Conservation (phyloP, 306 rosid species). For the Delonix regia region DNA sequence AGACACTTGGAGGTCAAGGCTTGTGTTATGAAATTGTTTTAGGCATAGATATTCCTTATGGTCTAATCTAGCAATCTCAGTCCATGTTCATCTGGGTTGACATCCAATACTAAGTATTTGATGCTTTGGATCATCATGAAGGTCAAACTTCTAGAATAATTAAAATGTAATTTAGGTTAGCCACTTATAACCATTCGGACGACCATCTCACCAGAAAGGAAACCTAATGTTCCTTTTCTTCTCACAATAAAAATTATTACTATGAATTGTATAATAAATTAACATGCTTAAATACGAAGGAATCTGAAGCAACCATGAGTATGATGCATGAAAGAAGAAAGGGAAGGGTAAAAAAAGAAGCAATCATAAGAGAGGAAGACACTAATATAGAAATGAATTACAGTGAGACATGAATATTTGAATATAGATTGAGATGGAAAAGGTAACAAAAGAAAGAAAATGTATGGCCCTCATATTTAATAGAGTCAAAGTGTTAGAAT, state of each 20-base stretch:
- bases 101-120: slow-evolving; percentile 35
- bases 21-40: slow-evolving; percentile 19
- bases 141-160: slow-evolving; percentile 23
- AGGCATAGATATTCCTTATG: slow-evolving; percentile 41
- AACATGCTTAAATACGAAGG: background rate
- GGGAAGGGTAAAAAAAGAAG: background rate
- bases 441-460: too few relatives aligned
- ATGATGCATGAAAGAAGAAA: background rate
- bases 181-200: slow-evolving; percentile 55
- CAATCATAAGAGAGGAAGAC: background rate
- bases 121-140: slow-evolving; percentile 37
- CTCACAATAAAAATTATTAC: background rate
- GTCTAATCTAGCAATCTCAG: slow-evolving; percentile 49
- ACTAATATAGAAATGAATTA: background rate
- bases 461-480: too few relatives aligned
- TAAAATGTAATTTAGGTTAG: slow-evolving; percentile 39
- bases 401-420: background rate
- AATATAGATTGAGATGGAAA: too few relatives aligned
- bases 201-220: slow-evolving; percentile 42
- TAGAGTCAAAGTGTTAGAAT: too few relatives aligned
- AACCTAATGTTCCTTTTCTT: background rate
- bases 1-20: slow-evolving; percentile 36
- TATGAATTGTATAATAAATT: background rate
- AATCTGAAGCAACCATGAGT: background rate
- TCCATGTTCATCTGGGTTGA: background rate